A percentile compares a stretch with the other conserved stretches of the same genome.
phyloP scores from a whole-genome alignment of 2,329 filamentous ascomycete genomes.

The Fusarium ramigenum region DNA sequence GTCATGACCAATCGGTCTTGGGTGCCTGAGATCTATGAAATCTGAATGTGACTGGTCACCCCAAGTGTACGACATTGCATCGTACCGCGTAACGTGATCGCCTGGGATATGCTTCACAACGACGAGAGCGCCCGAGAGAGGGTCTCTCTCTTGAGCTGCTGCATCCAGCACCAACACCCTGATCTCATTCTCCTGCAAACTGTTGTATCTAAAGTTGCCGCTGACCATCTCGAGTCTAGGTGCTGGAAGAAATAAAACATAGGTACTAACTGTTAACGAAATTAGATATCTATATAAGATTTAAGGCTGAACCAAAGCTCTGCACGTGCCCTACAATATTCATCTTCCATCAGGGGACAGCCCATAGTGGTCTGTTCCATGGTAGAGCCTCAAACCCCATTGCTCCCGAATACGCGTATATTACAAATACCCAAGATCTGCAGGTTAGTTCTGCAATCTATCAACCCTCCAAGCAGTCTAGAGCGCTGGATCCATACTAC shows the following conservation, averaged over 20 bases:
- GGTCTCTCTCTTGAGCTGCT: not conserved
- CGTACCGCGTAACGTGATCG: not conserved
- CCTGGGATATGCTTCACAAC: not conserved
- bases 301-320: not conserved
- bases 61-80: slow-evolving; percentile 5
- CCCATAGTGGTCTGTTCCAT: not conserved
- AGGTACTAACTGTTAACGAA: not conserved
- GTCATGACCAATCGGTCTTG: not conserved
- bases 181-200: not conserved
- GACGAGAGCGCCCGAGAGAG: not conserved
- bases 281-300: not conserved
- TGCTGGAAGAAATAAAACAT: too few species aligned
- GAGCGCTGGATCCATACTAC: rapidly evolving
- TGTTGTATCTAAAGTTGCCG: not conserved
- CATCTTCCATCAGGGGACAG: not conserved
- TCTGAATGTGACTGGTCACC: not conserved
- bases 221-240: not conserved
- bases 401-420: not conserved
- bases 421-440: not conserved
- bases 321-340: not conserved
- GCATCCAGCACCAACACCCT: not conserved
- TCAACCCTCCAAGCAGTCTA: not conserved
- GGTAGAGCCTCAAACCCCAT: too few species aligned
- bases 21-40: not conserved
- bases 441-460: not conserved